These are phyloP conservation scores for Tolypocladium sp. DNA, from an alignment of 2,329 filamentous ascomycete genomes.

Conservation along the genomic window DNA sequence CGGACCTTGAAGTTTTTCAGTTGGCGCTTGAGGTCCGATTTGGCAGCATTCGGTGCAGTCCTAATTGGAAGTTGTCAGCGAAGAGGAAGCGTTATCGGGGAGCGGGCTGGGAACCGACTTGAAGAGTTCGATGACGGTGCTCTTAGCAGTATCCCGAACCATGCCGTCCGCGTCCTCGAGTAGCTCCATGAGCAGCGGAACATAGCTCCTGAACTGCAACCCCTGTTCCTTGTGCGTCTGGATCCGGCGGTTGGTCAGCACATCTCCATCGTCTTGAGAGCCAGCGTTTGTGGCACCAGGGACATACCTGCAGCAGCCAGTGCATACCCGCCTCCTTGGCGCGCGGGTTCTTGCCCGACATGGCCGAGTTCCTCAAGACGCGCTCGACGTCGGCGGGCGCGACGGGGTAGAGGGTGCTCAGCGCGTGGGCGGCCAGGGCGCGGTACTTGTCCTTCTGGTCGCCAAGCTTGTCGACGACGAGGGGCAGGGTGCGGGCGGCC, in stretches of 20 bases:
- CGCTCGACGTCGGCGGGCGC: slow-evolving; percentile 68
- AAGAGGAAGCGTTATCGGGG: neutral
- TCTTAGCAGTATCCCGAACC: slow-evolving; percentile 78
- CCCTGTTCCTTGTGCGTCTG: slow-evolving; percentile 75
- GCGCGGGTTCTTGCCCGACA: slow-evolving; percentile 71
- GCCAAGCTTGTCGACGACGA: slow-evolving; percentile 76
- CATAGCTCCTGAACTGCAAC: slow-evolving; percentile 74
- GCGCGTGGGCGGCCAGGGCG: slow-evolving; percentile 61
- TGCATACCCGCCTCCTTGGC: slow-evolving; percentile 79
- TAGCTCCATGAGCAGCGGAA: slow-evolving; percentile 72
- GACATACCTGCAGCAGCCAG: slow-evolving; percentile 67
- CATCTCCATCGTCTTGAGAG: neutral
- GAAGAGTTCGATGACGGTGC: slow-evolving; percentile 79
- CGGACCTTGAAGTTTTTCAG: slow-evolving; percentile 77
- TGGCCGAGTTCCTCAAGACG: slow-evolving; percentile 66
- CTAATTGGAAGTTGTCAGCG: slow-evolving; percentile 26
- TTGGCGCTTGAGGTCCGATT: slow-evolving; percentile 82
- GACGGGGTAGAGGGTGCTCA: slow-evolving; percentile 67
- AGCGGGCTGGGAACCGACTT: slow-evolving; percentile 36
- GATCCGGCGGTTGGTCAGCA: neutral
- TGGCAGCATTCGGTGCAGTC: slow-evolving; percentile 70
- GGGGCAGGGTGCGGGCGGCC: slow-evolving; percentile 59
- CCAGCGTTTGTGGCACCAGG: neutral
- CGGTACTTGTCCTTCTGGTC: slow-evolving; percentile 83
- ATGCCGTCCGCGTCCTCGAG: slow-evolving; percentile 84